phyloP scores from a whole-genome alignment of 176 grass and related monocot genomes.

The Dactylis glomerata region DNA sequence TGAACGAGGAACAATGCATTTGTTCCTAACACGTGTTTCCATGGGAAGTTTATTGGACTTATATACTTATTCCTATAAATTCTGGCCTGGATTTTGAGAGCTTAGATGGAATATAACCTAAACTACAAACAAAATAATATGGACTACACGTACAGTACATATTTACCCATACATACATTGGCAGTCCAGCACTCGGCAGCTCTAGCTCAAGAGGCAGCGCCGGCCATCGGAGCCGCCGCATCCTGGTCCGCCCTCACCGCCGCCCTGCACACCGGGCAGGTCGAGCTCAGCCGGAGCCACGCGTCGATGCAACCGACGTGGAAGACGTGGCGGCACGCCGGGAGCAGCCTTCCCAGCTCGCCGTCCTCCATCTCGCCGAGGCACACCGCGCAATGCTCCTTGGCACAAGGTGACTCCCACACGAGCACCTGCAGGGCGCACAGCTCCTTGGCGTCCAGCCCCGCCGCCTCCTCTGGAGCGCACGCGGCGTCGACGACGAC shows the following conservation, averaged over 20 bases:
- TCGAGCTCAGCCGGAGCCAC: conserved; percentile 47
- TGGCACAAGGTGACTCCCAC: conserved; percentile 8
- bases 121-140: background rate
- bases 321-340: conserved; percentile 52
- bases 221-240: background rate
- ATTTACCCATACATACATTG: background rate
- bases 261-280: conserved; percentile 55
- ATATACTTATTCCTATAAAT: background rate
- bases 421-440: conserved; percentile 41
- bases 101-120: background rate
- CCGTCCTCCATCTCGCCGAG: conserved; percentile 47
- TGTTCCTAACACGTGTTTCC: background rate
- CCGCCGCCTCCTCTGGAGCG: background rate
- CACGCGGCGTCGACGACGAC: background rate
- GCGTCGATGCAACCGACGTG: conserved; percentile 57
- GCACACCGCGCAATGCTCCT: conserved; percentile 45
- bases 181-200: background rate
- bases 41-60: background rate
- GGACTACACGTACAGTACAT: background rate
- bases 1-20: background rate
- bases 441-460: conserved; percentile 40
- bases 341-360: conserved; percentile 49
- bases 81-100: background rate
- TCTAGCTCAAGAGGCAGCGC: background rate
- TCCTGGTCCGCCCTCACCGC: conserved; percentile 14